Evolutionary conservation across 306 rosid species (phyloP).

Genomic region (Cicer yamashitae): DNA sequence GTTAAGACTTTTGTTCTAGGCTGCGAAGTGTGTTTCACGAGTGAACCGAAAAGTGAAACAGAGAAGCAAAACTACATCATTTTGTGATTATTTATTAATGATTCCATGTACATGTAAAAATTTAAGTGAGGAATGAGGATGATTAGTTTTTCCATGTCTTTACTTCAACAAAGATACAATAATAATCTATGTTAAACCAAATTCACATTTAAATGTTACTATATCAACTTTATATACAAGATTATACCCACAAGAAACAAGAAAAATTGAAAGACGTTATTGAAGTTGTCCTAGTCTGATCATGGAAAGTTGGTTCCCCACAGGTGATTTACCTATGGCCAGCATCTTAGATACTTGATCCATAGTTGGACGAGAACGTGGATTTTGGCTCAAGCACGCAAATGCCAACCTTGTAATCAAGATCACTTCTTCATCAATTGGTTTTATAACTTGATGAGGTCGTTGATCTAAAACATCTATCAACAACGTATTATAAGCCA

Average conservation of each 20-base stretch:
- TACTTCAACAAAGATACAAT: too few species aligned
- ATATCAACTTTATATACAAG: not conserved
- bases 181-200: too few species aligned
- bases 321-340: slow-evolving; percentile 13
- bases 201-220: too few species aligned
- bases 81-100: too few species aligned
- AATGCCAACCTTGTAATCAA: slow-evolving; percentile 39
- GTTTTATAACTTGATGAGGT: not conserved
- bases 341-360: slow-evolving; percentile 29
- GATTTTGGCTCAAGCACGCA: slow-evolving; percentile 34
- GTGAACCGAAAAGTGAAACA: too few species aligned
- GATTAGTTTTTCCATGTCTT: too few species aligned
- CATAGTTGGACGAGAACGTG: slow-evolving; percentile 38
- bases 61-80: too few species aligned
- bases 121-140: too few species aligned
- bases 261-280: not conserved
- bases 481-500: not conserved
- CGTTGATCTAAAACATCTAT: slow-evolving; percentile 27
- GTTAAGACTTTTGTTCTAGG: not conserved
- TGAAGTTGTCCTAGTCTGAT: slow-evolving; percentile 43
- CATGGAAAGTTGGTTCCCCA: not conserved
- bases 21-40: not conserved
- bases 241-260: not conserved
- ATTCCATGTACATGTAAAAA: too few species aligned
- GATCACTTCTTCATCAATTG: not conserved